Evolutionary conservation across 345 rosid genomes (phyloP), one percentile per base, ranked within the genome.

Genomic region (Populus davidiana): DNA sequence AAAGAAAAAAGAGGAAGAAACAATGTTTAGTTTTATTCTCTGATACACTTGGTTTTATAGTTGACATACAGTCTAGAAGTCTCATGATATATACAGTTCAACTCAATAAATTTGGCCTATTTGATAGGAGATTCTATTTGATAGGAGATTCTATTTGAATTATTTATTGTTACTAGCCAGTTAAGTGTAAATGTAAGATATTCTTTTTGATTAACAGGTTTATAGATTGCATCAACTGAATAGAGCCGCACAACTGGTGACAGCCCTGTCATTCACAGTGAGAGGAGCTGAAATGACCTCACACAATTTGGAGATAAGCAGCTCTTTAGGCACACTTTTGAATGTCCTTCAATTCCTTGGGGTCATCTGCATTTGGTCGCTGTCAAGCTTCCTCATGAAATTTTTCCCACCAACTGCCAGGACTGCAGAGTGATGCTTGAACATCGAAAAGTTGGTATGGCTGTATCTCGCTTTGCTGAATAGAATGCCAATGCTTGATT

Each of bases 221-320:
- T 96, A 96, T 81, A 88, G 99, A 83, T 86, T 96, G 83, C 98
- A 96, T 82, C 99, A 96, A 83, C 86, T 96, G 81, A 96, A 96
- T 81, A 87, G 99, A 85, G 99, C 99, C 9, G 91, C 94, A 11
- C 98, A 96, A 84, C 79, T 96, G 80, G 98, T 96, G 71, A 96
- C 98, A 56, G 99, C 99, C 63, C 80, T 96, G 87, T 90, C 91
- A 31, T 96, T 90, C 81, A 93, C 98, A 1, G 91, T 92, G 50
- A 93, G 86, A 86, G 97, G 95, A 81, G 97, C 97, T 35, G 99
- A 92, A 83, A 77, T 88, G 84, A 96, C 96, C 35, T 79, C 90
- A 8, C 91, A 94, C 85, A 96, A 90, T 87, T 74, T 96, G 85
- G 98, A 94, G 75, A 94, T 96, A 81, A 93, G 90, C 86, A 88